Evolutionary conservation across 495 filamentous ascomycete genomes (phyloP), one percentile per base, ranked within the genome.

Genomic region (Penicillium paxilli): DNA sequence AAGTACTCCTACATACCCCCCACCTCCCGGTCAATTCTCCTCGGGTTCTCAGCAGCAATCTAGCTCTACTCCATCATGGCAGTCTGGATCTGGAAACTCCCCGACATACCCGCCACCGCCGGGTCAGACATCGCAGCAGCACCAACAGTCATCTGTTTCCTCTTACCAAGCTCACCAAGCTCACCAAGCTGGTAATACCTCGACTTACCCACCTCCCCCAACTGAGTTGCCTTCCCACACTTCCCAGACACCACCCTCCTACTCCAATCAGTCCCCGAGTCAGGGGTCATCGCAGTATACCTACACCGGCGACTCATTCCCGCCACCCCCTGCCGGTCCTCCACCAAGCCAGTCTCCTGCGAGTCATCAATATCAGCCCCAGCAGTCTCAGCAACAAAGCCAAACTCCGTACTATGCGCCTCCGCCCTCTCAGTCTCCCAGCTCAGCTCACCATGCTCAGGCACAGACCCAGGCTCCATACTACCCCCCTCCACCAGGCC

Each of bases 271-370:
- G 8, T 47, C 55, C 4, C 46, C 47, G 14, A 58, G 38, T 48
- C 58, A 57, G 16, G 48, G 42, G 2, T 37, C 59, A 3, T 7
- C 51, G 3, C 62, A 64, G n/a, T 74, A 75, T 17, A 62, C 56
- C 8, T 74, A 76, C 53, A 62, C 65, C 25, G 70, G 70, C 68
- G 48, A 78, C 54, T 65, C 79, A 40, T 57, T 72, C 80, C 68
- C 74, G 55, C 63, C 73, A 58, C 68, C 83, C 61, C 60, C 74
- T 67, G 53, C 69, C 55, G 67, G 78, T 51, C 44, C 62, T 32
- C 59, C 62, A 20, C 59, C 64, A 7, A 70, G 64, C 28, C 61
- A 64, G 25, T 59, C 52, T 2, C 72, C 48, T 66, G 64, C 62
- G 54, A 66, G 25, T 59, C 65, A 44, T 47, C 71, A 51, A 2